Evolutionary conservation across 2,329 filamentous ascomycete species (phyloP), one percentile per base, ranked within the genome.

Genomic region (Fusarium tuaranense): DNA sequence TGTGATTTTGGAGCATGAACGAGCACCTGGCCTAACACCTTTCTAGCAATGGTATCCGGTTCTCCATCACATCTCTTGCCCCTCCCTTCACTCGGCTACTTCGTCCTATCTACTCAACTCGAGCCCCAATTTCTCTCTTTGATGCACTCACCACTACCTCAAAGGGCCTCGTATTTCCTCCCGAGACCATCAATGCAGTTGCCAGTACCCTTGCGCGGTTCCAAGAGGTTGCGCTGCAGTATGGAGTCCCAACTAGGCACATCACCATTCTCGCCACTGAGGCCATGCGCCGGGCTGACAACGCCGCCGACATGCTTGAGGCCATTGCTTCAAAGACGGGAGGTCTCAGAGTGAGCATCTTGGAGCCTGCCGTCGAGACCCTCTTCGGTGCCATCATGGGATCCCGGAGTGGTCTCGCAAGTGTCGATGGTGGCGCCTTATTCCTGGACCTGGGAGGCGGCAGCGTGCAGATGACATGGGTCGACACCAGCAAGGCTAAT

Each of bases 361-460:
- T 98, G 14, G 89, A 92, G 1, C 95, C 95, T 64, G 90, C 92
- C 73, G 93, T 95, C 38, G 95, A 98, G 84, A 95, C 94, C 0
- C 86, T 93, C 32, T 91, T 97, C 65, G 95, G 95, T 2, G 94
- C 95, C 5, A 83, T 86, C 66, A 89, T 95, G 86, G 95, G 95
- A 2, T 93, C 95, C 8, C 92, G 94, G 27, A 95, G 93, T 76
- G 92, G 91, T 27, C 91, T 96, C 72, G 86, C 87, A 12, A 81
- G 88, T 9, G 90, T 96, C 12, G n/a, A 80, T 22, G 79, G 79
- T 32, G 88, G 90, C 65, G 95, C 94, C 0, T 82, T 98, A 36
- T 94, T 97, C 73, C 94, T 98, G 85, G 95, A 98, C 83, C 88
- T 98, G 2, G 95, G 95, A 39, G 95, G 95, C 46, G 90, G 90